Conservation (phyloP, 306 rosid genomes). For the Dalbergia cultrata region DNA sequence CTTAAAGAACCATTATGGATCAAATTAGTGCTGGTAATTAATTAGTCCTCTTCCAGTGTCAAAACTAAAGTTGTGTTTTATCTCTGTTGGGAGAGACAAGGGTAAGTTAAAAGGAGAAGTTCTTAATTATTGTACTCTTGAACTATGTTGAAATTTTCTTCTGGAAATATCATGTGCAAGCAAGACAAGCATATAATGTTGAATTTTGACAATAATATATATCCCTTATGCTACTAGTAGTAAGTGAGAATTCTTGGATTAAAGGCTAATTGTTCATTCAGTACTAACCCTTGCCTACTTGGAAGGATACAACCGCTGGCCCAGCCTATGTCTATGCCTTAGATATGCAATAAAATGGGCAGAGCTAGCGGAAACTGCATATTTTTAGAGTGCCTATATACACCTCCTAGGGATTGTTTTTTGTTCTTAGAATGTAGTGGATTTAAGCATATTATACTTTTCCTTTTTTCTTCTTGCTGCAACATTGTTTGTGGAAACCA, state of each 20-base stretch:
- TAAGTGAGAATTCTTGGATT: conserved; percentile 9
- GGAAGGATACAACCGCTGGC: conserved; percentile 49
- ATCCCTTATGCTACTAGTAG: conserved; percentile 12
- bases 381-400: conserved; percentile 33
- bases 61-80: background rate
- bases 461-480: conserved; percentile 34
- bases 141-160: background rate
- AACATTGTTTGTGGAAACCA: conserved; percentile 51
- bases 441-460: conserved; percentile 48
- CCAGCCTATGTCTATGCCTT: conserved; percentile 41
- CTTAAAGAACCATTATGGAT: background rate
- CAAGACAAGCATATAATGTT: conserved; percentile 25
- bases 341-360: conserved; percentile 41
- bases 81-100: background rate
- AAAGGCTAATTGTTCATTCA: conserved; percentile 40
- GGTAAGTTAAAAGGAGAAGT: conserved; percentile 2
- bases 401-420: conserved; percentile 49
- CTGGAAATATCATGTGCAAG: conserved; percentile 24
- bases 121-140: background rate
- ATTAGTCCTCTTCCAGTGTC: conserved; percentile 9
- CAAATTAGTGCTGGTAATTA: background rate
- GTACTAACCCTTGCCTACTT: conserved; percentile 51
- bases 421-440: conserved; percentile 53
- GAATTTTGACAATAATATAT: conserved; percentile 16
- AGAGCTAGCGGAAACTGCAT: conserved; percentile 39